Evolutionary conservation across 139 green algal genomes (phyloP), one percentile per base, ranked within the genome.

Genomic region (Zygnema cylindricum): DNA sequence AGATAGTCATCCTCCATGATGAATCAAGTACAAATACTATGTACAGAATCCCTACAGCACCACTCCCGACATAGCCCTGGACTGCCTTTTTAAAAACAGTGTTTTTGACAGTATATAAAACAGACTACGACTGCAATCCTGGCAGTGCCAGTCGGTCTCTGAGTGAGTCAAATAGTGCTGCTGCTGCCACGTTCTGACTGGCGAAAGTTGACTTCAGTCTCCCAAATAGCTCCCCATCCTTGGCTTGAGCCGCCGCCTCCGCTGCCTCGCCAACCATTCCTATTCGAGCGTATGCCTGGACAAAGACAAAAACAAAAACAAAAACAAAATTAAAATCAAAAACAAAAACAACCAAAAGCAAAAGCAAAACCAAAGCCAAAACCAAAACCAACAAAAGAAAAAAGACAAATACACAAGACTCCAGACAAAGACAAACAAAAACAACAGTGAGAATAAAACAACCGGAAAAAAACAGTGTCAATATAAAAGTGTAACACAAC

Each of bases 191-290:
- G 39, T 89, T 91, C n/a, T 77, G 43, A 7, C 77, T 39, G 36
- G 79, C 25, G 22, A 89, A 54, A 11, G 81, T 77, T 21, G 81
- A 82, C 36, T 69, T 55, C 36, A 91, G 42, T 38, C 86, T 7
- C 30, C 21, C 32, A 36, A 91, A 33, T 38, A 91, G 35, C 86
- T 91, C 86, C 3, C 86, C 81, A 41, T 91, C 86, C 40, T 91
- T 91, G 30, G 86, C 43, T 69, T 91, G 86, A 23, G 55, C 32
- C 1, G 82, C 86, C 1, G 86, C 86, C 3, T 91, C 86, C 32
- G 86, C 81, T n/a, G 86, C 86, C 43, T 91, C 86, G 7, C 1
- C 36, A 25, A 77, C 30, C 86, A 91, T 91, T 30, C 86, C 86
- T 7, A 91, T 81, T 25, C 55, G 35, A 23, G 86, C 86, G 39